These are phyloP conservation scores for Kwoniella pini DNA, from an alignment of 768 basidiomycete genomes.

Conservation along the genomic window DNA sequence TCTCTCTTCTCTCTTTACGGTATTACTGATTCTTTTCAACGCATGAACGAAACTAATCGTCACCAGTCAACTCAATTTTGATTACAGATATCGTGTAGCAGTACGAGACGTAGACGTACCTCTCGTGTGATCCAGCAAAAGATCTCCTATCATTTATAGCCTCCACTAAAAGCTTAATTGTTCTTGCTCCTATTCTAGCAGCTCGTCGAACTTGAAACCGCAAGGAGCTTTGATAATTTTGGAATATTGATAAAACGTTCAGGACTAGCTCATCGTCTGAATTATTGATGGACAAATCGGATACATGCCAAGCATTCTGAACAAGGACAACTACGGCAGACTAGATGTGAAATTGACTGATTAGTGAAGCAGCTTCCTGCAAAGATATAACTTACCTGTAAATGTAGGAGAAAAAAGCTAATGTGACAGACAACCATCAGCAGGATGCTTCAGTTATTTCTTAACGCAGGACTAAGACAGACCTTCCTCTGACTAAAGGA, in stretches of 20 bases:
- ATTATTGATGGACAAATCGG: neutral
- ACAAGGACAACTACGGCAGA: neutral
- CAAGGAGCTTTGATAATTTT: neutral
- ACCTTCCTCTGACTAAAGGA: neutral
- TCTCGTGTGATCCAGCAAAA: conserved; percentile 5
- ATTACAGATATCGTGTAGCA: too few relatives aligned
- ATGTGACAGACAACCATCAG: too few relatives aligned
- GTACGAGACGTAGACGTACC: neutral
- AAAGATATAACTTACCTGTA: neutral
- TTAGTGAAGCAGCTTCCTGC: neutral
- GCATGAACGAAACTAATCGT: conserved; percentile 2
- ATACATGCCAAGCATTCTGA: neutral
- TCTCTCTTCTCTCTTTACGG: neutral
- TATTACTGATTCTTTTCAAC: conserved; percentile 4
- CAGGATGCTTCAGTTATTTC: too few relatives aligned
- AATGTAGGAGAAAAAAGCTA: conserved; percentile 2
- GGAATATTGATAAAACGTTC: neutral
- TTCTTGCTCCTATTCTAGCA: neutral
- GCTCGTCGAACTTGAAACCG: neutral
- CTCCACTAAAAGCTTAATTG: neutral
- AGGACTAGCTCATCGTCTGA: conserved; percentile 2
- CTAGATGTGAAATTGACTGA: neutral
- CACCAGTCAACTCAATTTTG: too few relatives aligned
- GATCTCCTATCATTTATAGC: conserved; percentile 1
- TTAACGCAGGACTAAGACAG: neutral